Conservation (phyloP, 1,284 basidiomycete genomes). For the Rhodotorula sp. region DNA sequence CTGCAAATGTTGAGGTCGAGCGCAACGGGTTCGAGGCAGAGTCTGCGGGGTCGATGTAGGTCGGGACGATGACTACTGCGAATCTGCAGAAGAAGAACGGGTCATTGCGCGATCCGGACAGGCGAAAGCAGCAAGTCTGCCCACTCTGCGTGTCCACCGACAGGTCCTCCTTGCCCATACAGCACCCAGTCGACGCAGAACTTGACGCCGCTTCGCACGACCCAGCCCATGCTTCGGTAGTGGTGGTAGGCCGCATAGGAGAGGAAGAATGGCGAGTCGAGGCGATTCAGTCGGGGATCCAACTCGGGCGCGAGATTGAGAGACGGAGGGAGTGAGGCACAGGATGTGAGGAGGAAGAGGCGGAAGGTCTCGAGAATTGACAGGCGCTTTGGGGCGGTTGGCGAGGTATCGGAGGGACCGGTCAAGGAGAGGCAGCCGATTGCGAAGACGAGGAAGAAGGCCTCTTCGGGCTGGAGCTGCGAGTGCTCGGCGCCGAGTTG, state of each 20-base stretch:
- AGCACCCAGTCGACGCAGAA: conserved; percentile 94
- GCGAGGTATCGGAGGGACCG: conserved; percentile 3
- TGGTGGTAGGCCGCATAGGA: conserved; percentile 92
- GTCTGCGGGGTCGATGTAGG: conserved; percentile 79
- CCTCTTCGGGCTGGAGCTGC: conserved; percentile 85
- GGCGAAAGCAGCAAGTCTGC: conserved; percentile 41
- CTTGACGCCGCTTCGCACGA: conserved; percentile 92
- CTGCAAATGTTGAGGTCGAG: conserved; percentile 47
- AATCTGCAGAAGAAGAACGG: conserved; percentile 59
- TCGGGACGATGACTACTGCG: conserved; percentile 80
- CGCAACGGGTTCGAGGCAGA: conserved; percentile 60
- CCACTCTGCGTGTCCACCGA: conserved; percentile 93
- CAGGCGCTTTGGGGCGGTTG: background rate
- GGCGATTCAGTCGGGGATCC: conserved; percentile 28
- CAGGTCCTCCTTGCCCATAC: conserved; percentile 76
- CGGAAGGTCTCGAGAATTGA: conserved; percentile 29
- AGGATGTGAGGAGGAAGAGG: conserved; percentile 21
- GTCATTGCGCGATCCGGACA: background rate
- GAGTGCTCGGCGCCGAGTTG: conserved; percentile 73
- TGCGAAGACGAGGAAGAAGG: conserved; percentile 70
- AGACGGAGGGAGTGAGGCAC: conserved; percentile 48
- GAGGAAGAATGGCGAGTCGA: conserved; percentile 69
- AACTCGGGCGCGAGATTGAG: conserved; percentile 56
- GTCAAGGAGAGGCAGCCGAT: conserved; percentile 34
- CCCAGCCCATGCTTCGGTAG: conserved; percentile 96